Base-by-base conservation (phyloP, 768 basidiomycete species). In the Phaeotremella fagi region DNA sequence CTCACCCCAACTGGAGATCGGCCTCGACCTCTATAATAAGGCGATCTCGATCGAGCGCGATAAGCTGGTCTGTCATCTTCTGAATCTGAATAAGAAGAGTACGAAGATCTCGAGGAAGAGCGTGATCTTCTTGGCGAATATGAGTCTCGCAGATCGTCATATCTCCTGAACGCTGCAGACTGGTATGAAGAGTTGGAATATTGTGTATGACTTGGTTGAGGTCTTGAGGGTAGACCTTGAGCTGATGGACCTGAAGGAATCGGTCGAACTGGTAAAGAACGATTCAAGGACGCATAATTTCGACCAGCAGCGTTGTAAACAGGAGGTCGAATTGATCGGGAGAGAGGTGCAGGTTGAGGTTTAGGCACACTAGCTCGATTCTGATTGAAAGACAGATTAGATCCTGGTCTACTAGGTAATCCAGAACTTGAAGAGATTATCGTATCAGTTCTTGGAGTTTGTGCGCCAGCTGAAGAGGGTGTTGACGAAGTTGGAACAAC, bases 181-280 rank as follows among this genome's bases (percentile, higher is more conserved):
- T 51, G 60, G 48, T 66, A 69, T 15, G 66, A 64, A 1, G 66
- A 62, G 12, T 50, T 31, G 20, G 63, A 54, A 28, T 64, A 45
- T 26, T 60, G 56, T 4, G 20, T 22, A 22, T 11, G 52, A 24
- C 26, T 47, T 16, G 18, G 48, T 28, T n/a, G 49, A 46, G n/a
- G 57, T 22, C 57, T 45, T 27, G 38, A n/a, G n/a, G 57, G 57
- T 22, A 62, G 27, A n/a, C 52, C 44, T 22, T 25, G 24, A n/a
- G n/a, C n/a, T n/a, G n/a, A n/a, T n/a, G n/a, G n/a, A n/a, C n/a
- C n/a, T n/a, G n/a, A n/a, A 1, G 57, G 61, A 25, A 45, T 26
- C 4, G 48, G 31, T 6, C 25, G 59, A 52, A 18, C 52, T 41
- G 22, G 43, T 31, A 46, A 50, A 44, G 26, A 48, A 36, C 15